Evolutionary conservation across 495 filamentous ascomycete species (phyloP), one percentile per base, ranked within the genome.

Genomic region (Aspergillus nidulans): DNA sequence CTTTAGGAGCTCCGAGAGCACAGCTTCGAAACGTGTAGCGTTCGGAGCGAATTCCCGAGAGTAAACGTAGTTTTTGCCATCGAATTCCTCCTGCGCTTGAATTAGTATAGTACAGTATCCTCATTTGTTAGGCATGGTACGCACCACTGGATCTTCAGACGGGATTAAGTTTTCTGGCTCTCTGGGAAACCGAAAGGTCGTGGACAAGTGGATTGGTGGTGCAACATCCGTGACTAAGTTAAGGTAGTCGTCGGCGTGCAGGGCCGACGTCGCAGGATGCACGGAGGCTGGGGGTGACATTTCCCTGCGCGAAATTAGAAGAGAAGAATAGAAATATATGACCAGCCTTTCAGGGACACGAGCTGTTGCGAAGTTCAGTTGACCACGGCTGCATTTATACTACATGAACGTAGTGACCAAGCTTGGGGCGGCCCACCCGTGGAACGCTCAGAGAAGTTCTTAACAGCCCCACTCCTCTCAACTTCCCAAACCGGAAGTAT

Each of bases 231-330:
- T 75, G 60, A 82, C 81, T 43, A 74, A 69, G 73, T 88, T 87
- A 50, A 92, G 75, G 56, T 72, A 74, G 73, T 96, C 90, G 60
- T 96, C 92, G 45, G 86, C 90, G 71, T 97, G 92, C 56, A 97
- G 76, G 12, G 86, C 82, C 41, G 81, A 81, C 16, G 91, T 94
- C 20, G 88, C 73, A 20, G 65, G 46, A 3, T 49, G 46, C 13
- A 20, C 4, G 21, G 28, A 23, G 24, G 13, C 12, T 12, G 45
- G 19, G 10, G 46, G 30, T 13, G 19, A 30, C 46, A 49, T 49
- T 38, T 28, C 30, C 3, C n/a, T n/a, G n/a, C n/a, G n/a, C n/a
- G n/a, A n/a, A n/a, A n/a, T n/a, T n/a, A n/a, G n/a, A n/a, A n/a
- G n/a, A n/a, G n/a, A n/a, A n/a, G n/a, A n/a, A n/a, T n/a, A n/a